Base-by-base conservation (phyloP, 2,329 filamentous ascomycete genomes). In the Pseudogymnoascus sp. region DNA sequence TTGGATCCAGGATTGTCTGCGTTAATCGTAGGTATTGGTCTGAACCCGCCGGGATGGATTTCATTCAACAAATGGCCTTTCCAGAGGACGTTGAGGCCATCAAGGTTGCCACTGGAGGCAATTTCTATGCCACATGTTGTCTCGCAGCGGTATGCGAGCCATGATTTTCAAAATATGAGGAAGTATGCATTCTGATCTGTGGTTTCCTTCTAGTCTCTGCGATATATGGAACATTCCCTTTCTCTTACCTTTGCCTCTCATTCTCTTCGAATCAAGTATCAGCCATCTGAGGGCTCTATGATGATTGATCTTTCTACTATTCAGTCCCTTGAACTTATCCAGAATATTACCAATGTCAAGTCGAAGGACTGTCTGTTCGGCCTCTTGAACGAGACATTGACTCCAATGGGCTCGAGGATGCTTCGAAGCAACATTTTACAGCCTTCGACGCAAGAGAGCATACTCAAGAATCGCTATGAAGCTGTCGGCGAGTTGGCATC, bases 261-360 rank as follows among this genome's bases (percentile, higher is more conserved):
- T 72, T 93, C 93, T 18, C 82, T 97, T 34, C 86, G 91, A 3
- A 89, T 97, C 71, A 88, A 86, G 66, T 97, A 96, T 69, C 88
- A 93, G 70, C 89, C 92, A 0, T 92, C 91, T 0, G 90, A 96
- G 72, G 90, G 93, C 23, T 90, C 91, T 0, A 96, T 97, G 93
- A 91, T 96, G 84, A 96, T 97, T 69, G 93, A 97, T 70, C 82
- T 95, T 2, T 89, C 91, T 0, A 96, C 93, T 0, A 91, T 97
- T 28, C 83, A 88, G 38, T 91, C 91, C 0, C 79, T 99, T 2
- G 95, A 99, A 73, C 81, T 99, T 5, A 89, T 97, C 25, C 91
- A 96, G 70, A 99, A 97, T 68, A 72, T 93, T 0, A 87, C 90
- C 11, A 87, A 89, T 68, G 71, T 86, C 0, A 92, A 89, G 68